phyloP scores from a whole-genome alignment of 2,329 filamentous ascomycete genomes.

The Stachybotrys chartarum region DNA sequence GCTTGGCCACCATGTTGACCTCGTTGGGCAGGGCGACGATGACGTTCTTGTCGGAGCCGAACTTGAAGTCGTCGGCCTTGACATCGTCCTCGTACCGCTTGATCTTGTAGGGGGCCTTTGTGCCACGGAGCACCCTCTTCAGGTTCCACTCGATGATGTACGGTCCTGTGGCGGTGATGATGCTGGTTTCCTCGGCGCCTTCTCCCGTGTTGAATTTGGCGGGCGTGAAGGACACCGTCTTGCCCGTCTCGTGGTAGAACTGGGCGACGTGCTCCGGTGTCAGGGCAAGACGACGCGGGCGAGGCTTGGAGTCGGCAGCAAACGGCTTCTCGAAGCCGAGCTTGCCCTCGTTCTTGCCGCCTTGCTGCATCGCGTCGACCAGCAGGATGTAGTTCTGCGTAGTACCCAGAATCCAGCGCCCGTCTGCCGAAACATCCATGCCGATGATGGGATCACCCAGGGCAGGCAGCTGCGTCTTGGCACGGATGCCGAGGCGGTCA shows the following conservation, averaged over 20 bases:
- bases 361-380: conserved; percentile 83
- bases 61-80: conserved; percentile 98
- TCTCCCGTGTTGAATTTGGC: conserved; percentile 91
- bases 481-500: conserved; percentile 91
- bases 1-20: conserved; percentile 93
- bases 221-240: conserved; percentile 77
- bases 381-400: conserved; percentile 92
- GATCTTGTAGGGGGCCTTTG: conserved; percentile 88
- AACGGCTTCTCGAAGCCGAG: conserved; percentile 96
- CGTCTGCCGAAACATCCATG: conserved; percentile 90
- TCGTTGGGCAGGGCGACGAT: conserved; percentile 96
- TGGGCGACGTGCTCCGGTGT: conserved; percentile 91
- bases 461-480: conserved; percentile 93
- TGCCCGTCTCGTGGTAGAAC: conserved; percentile 92
- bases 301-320: conserved; percentile 85
- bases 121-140: conserved; percentile 76
- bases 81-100: conserved; percentile 94
- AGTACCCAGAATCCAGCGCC: conserved; percentile 90
- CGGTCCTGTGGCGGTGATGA: conserved; percentile 92
- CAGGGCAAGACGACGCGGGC: conserved; percentile 81
- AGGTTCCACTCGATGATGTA: conserved; percentile 97
- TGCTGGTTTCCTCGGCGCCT: conserved; percentile 77
- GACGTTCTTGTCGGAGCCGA: conserved; percentile 93
- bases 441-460: conserved; percentile 93
- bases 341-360: conserved; percentile 94